Percentiles rank a stretch among this genome's conserved stretches.
These are phyloP conservation scores for Zygosaccharomyces rouxii DNA, from an alignment of 805 yeast species.

Conservation along the genomic window DNA sequence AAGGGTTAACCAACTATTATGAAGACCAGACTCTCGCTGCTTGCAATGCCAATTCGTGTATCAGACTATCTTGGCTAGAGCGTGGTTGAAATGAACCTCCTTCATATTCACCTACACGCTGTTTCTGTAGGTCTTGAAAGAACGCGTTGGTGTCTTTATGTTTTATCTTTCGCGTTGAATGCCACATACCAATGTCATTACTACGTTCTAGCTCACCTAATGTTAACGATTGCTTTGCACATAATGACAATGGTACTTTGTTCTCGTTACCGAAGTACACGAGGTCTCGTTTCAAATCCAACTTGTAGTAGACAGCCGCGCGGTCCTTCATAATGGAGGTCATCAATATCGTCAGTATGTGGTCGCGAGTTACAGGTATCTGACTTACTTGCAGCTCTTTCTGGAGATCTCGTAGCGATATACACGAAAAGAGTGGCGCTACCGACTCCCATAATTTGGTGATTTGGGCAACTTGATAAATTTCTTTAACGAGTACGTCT, in stretches of 20 bases:
- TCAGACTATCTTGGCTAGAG: not conserved
- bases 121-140: conserved; percentile 19
- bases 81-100: conserved; percentile 4
- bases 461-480: conserved; percentile 19
- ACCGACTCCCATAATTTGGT: conserved; percentile 26
- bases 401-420: conserved; percentile 26
- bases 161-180: conserved; percentile 14
- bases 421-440: conserved; percentile 29
- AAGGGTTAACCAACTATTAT: not conserved
- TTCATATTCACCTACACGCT: conserved; percentile 7
- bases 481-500: conserved; percentile 12
- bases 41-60: conserved; percentile 1
- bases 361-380: conserved; percentile 17
- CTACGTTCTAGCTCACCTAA: conserved; percentile 21
- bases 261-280: conserved; percentile 29
- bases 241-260: conserved; percentile 17
- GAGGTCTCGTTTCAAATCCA: conserved; percentile 28
- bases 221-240: conserved; percentile 13
- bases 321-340: conserved; percentile 26
- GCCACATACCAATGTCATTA: conserved; percentile 23
- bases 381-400: conserved; percentile 13
- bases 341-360: conserved; percentile 29
- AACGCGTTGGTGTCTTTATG: conserved; percentile 12
- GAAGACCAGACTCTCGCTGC: not conserved
- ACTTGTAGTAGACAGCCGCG: conserved; percentile 28